Conservation (phyloP, 352 stramenopile species). For the Globisporangium camurandrum region DNA sequence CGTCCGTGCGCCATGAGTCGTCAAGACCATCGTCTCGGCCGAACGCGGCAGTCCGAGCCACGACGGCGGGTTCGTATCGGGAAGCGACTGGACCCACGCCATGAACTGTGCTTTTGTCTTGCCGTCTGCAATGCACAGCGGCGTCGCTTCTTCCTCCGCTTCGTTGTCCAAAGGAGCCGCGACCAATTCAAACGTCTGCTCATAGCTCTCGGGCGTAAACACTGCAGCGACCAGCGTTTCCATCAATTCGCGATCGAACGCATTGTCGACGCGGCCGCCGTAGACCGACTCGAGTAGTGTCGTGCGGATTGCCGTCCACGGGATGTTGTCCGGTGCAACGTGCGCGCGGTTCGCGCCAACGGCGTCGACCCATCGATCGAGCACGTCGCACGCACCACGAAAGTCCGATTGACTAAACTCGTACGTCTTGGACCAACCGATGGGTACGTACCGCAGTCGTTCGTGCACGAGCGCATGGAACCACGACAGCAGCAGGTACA, state of each 20-base stretch:
- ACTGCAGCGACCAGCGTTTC: constrained; percentile 90
- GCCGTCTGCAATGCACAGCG: constrained; percentile 78
- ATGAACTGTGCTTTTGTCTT: constrained; percentile 90
- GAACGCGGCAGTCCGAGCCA: constrained; percentile 92
- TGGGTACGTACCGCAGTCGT: constrained; percentile 94
- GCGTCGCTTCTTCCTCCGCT: constrained; percentile 10
- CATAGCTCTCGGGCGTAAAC: constrained; percentile 94
- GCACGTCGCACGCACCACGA: constrained; percentile 94
- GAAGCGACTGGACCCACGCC: constrained; percentile 82
- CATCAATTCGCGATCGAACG: constrained; percentile 94
- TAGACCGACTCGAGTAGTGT: constrained; percentile 97
- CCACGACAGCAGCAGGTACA: constrained; percentile 98
- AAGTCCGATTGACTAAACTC: constrained; percentile 99
- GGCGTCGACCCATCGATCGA: constrained; percentile 95
- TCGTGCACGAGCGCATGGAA: constrained; percentile 98
- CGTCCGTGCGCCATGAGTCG: constrained; percentile 66
- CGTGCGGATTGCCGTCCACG: constrained; percentile 96
- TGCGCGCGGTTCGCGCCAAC: constrained; percentile 74
- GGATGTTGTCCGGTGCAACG: constrained; percentile 94
- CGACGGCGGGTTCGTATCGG: constrained; percentile 86
- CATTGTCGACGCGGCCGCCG: constrained; percentile 95
- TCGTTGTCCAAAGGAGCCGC: constrained; percentile 15
- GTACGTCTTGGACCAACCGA: constrained; percentile 98
- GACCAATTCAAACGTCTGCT: constrained; percentile 77
- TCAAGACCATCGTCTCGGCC: constrained; percentile 87